A percentile compares a stretch with the other conserved stretches of the same genome.
Evolutionary conservation across 2,329 filamentous ascomycete genomes (phyloP).

Genomic region (Epichloe sibirici): DNA sequence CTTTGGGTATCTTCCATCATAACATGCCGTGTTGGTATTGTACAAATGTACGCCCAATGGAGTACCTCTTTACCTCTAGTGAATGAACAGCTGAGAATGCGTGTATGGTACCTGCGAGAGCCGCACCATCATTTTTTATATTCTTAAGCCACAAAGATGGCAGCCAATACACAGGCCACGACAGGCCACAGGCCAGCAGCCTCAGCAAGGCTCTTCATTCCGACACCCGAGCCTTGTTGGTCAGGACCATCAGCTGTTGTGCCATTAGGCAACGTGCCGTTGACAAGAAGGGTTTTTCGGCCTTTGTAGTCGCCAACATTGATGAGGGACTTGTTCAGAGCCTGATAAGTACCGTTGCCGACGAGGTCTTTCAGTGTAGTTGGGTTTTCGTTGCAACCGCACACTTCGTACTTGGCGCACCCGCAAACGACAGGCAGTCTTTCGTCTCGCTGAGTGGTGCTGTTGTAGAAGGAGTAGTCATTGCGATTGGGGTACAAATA

Average conservation of each 20-base stretch:
- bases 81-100: background rate
- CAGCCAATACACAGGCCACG: constrained; percentile 29
- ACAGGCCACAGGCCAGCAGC: constrained; percentile 39
- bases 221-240: constrained; percentile 18
- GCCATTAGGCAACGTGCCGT: constrained; percentile 62
- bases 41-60: background rate
- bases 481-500: constrained; percentile 43
- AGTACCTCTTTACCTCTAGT: background rate
- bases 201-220: constrained; percentile 22
- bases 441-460: constrained; percentile 29
- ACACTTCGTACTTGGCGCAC: constrained; percentile 39
- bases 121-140: background rate
- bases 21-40: background rate
- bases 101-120: background rate
- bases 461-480: constrained; percentile 37
- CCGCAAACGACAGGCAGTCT: constrained; percentile 27
- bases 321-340: constrained; percentile 49
- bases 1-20: background rate
- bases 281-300: constrained; percentile 51
- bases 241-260: constrained; percentile 33
- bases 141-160: constrained; percentile 30
- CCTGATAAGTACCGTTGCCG: constrained; percentile 48
- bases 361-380: constrained; percentile 45
- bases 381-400: constrained; percentile 58
- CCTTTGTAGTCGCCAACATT: constrained; percentile 34